These are phyloP conservation scores for Dunaliella sp. DNA, from an alignment of 139 green algal species.

Conservation along the genomic window DNA sequence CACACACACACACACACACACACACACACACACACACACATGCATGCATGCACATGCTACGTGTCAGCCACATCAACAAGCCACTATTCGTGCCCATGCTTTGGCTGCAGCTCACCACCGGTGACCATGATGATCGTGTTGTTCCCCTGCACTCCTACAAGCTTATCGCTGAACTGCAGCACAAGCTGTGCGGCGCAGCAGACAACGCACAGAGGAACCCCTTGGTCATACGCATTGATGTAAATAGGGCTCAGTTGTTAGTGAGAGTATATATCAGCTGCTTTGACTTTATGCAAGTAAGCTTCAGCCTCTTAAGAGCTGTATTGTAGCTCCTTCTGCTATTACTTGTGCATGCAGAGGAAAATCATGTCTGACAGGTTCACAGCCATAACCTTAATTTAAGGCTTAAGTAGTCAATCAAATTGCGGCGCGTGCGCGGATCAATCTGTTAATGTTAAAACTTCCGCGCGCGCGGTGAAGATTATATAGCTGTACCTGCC, in stretches of 20 bases:
- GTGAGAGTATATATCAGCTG: neutral
- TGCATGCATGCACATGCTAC: conserved; percentile 2
- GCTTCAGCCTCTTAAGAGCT: neutral
- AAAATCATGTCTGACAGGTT: neutral
- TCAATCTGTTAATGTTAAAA: no score
- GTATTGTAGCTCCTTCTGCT: neutral
- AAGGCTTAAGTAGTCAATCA: no score
- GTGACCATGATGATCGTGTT: conserved; percentile 84
- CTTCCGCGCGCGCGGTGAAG: no score
- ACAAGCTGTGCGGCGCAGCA: conserved; percentile 50
- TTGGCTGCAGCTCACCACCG: conserved; percentile 2
- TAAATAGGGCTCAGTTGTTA: conserved; percentile 22
- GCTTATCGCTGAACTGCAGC: conserved; percentile 76
- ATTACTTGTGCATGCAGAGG: neutral
- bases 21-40: conserved; percentile 7
- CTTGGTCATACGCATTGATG: conserved; percentile 80
- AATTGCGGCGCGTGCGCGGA: no score
- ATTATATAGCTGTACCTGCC: no score
- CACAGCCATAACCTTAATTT: no score
- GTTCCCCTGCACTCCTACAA: conserved; percentile 88
- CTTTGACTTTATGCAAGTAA: neutral
- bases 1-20: no score
- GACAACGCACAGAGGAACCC: conserved; percentile 75
- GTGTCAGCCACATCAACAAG: no score
- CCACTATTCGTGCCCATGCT: no score